Conservation (phyloP, 208 protist genomes). For the Leishmania aethiopica region DNA sequence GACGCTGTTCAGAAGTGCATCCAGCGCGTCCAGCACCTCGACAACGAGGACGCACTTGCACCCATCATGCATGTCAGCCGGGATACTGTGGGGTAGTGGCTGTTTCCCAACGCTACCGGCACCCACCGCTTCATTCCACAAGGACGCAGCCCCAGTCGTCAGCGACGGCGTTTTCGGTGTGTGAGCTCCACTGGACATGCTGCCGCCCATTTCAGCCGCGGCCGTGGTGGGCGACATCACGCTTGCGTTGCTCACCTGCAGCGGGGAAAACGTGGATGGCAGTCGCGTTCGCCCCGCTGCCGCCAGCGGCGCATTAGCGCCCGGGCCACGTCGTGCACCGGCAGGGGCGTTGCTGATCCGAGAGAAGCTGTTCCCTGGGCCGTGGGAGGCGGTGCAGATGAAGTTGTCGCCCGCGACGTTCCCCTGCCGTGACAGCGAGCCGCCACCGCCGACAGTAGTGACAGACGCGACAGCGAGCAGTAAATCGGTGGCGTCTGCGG, state of each 20-base stretch:
- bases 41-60: conserved; percentile 27
- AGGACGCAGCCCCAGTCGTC: not conserved
- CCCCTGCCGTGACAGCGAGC: not conserved
- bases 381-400: not conserved
- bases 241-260: not conserved
- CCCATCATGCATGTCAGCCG: conserved; percentile 16
- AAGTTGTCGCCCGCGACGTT: conserved; percentile 6
- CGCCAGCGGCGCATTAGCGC: not conserved
- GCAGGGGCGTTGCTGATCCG: not conserved
- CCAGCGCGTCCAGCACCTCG: conserved; percentile 65
- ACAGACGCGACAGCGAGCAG: conserved; percentile 20
- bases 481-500: conserved; percentile 21
- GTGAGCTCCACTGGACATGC: not conserved
- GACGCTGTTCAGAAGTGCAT: conserved; percentile 63
- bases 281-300: not conserved
- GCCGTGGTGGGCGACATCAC: not conserved
- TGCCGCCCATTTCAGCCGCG: not conserved
- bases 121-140: not conserved
- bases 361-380: conserved; percentile 1
- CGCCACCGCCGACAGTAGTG: not conserved
- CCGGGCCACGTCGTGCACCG: not conserved
- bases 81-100: not conserved
- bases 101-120: not conserved
- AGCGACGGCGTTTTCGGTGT: not conserved
- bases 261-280: not conserved